Evolutionary conservation across 495 filamentous ascomycete species (phyloP), one percentile per base, ranked within the genome.

Genomic region (Corynascus novoguineensis): DNA sequence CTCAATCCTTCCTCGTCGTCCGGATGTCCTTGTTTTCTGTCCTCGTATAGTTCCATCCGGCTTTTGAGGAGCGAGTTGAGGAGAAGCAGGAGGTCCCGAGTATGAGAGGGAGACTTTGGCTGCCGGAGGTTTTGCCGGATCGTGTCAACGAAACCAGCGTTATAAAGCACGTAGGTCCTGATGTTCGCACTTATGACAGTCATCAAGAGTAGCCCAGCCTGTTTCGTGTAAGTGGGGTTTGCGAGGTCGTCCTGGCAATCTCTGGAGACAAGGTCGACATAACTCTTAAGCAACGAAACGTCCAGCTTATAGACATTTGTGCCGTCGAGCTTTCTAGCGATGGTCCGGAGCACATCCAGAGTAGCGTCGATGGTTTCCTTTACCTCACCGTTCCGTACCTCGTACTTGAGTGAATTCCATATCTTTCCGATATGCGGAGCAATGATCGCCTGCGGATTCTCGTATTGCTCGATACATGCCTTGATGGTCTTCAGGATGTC

Each of bases 351-450:
- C 19, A 79, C 74, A 5, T 76, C 68, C 7, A 80, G 60, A 9
- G 79, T 75, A 5, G 66, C 73, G 40, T 75, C 67, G 14, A 80
- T 76, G 6, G 68, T 75, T 24, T 81, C 78, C 44, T 75, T 74
- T 28, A 77, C 70, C 50, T 79, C 77, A 5, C 78, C 78, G 44
- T 81, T 81, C 46, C 75, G 76, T n/a, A 83, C 73, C 51, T 83
- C 80, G 55, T 80, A 83, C 58, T 83, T 81, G 40, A 83, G 71
- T 1, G 74, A 73, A 40, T 72, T 69, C 80, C 80, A 83, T 44
- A 81, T 69, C 49, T 75, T 75, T 32, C 70, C 59, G 21, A 70
- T 63, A 42, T 73, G 67, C 12, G 76, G 71, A 5, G 71, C 66
- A 5, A 81, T 50, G 11, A 66, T 76, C 42, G 66, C 60, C 51